Evolutionary conservation across 2,329 filamentous ascomycete genomes (phyloP).

Genomic region (Knoxdaviesia proteae): DNA sequence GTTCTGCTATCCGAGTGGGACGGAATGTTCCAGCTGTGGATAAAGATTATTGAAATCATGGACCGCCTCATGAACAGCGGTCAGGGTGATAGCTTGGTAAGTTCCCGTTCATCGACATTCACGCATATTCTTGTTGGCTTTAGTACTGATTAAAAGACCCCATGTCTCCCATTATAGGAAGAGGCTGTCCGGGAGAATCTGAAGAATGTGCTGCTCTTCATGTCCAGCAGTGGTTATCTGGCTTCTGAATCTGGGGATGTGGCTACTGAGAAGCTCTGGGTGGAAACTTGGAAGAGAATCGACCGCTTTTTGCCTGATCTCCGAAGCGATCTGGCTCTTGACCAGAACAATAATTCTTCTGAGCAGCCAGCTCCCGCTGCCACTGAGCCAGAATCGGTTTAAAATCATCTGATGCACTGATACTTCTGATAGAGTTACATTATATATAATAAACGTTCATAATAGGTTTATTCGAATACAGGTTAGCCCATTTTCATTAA

Average conservation of each 20-base stretch:
- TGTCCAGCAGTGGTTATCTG: slow-evolving; percentile 75
- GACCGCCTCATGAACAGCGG: slow-evolving; percentile 92
- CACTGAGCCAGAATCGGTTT: neutral
- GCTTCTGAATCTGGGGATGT: slow-evolving; percentile 43
- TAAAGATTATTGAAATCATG: slow-evolving; percentile 82
- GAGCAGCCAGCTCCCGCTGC: neutral
- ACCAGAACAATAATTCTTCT: slow-evolving; percentile 13
- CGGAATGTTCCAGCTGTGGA: slow-evolving; percentile 79
- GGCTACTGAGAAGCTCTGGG: slow-evolving; percentile 34
- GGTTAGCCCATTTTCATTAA: too few species aligned
- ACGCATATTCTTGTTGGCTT: neutral
- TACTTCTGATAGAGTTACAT: too few species aligned
- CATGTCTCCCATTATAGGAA: slow-evolving; percentile 32
- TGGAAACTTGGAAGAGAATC: slow-evolving; percentile 43
- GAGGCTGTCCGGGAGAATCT: slow-evolving; percentile 89
- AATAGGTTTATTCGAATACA: too few species aligned
- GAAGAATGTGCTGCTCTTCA: slow-evolving; percentile 90
- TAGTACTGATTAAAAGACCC: neutral
- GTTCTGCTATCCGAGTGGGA: slow-evolving; percentile 69
- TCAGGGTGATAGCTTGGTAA: slow-evolving; percentile 69
- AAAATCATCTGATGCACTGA: too few species aligned
- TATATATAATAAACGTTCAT: too few species aligned
- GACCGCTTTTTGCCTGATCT: slow-evolving; percentile 44
- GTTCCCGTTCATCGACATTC: slow-evolving; percentile 12
- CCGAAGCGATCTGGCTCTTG: slow-evolving; percentile 32